phyloP scores from a whole-genome alignment of 345 rosid species.

The Laguncularia racemosa region DNA sequence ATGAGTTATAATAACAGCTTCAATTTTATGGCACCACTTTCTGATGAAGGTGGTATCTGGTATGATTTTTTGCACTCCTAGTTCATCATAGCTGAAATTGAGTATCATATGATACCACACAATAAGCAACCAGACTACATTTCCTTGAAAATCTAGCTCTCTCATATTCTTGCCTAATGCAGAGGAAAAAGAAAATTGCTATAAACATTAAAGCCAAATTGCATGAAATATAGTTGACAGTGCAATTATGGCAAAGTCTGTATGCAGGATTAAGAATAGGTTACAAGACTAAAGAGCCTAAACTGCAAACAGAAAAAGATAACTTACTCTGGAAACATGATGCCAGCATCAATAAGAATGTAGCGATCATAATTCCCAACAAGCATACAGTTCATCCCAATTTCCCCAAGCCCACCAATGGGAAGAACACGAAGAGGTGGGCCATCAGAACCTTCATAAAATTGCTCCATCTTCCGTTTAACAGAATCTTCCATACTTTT shows the following conservation, averaged over 20 bases:
- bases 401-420: constrained; percentile 96
- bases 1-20: constrained; percentile 94
- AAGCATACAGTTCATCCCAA: constrained; percentile 99
- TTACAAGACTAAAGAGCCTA: not conserved
- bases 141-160: too few relatives aligned
- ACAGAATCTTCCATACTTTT: constrained; percentile 98
- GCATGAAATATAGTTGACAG: too few relatives aligned
- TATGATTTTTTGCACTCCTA: constrained; percentile 87
- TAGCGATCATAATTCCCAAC: constrained; percentile 93
- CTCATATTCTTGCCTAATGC: too few relatives aligned
- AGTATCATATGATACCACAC: not conserved
- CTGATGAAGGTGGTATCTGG: constrained; percentile 96
- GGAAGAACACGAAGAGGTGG: constrained; percentile 97
- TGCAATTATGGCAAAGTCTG: too few relatives aligned
- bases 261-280: not conserved
- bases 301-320: not conserved
- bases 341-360: constrained; percentile 86
- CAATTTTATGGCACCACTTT: constrained; percentile 94
- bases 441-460: constrained; percentile 84
- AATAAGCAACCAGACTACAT: too few relatives aligned
- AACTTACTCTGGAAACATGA: constrained; percentile 98
- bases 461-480: constrained; percentile 90
- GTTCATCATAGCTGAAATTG: constrained; percentile 73
- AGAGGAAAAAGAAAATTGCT: too few relatives aligned
- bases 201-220: too few relatives aligned